Evolutionary conservation across 2,329 filamentous ascomycete species (phyloP), one percentile per base, ranked within the genome.

Genomic region (Paramyrothecium sp.): DNA sequence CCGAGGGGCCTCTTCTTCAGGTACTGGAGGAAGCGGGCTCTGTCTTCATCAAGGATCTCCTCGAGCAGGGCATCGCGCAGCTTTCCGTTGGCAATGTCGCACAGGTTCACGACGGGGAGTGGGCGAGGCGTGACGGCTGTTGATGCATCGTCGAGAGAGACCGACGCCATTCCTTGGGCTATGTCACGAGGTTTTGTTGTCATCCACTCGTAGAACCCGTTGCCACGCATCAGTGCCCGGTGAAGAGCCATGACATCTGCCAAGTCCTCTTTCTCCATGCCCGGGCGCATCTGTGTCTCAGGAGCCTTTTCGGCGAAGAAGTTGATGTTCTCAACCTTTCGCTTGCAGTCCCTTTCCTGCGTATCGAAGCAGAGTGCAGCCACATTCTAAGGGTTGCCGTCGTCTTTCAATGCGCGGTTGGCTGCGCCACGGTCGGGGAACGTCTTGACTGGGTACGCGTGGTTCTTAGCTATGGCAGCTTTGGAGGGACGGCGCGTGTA

Each of bases 141-240:
- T 16, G 19, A 7, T 51, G 13, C 21, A 21, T 16, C 13, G 13
- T 10, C 7, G 11, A n/a, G 4, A 8, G 16, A 4, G 21, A 21
- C 30, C 11, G 3, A 8, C 7, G 3, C 7, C 12, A 7, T n/a
- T 49, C 22, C 47, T 8, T 8, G 7, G 22, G 3, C 20, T 19
- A 30, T 19, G 11, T 16, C 12, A 20, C 20, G 17, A 2, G 3
- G 26, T 10, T 13, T 7, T 38, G 17, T 55, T n/a, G 19, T n/a
- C 30, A 55, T 13, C 10, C 41, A 51, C 3, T 51, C 21, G 3
- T 51, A 53, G n/a, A 62, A 64, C 1, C 64, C 59, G 0, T 30
- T 53, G 1, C 63, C 62, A 7, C 58, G 54, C 8, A 64, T 7
- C 2, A 64, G 44, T 2, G 51, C 58, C 5, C 58, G 56, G n/a